Conservation (phyloP, 31 red algal genomes). For the Porphyra umbilicalis region DNA sequence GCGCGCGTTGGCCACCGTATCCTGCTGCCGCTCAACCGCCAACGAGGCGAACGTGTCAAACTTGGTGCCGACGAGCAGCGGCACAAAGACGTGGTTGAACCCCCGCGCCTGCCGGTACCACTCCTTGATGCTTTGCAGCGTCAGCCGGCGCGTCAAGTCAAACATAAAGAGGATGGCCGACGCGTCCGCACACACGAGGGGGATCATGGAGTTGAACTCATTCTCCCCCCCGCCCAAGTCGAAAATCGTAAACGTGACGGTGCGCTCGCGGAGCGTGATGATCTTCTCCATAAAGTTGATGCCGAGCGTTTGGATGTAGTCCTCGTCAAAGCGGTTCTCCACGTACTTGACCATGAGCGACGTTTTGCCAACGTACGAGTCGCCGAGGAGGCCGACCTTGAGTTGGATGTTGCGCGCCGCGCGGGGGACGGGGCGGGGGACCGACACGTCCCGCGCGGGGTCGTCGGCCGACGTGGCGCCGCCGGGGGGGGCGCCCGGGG, state of each 20-base stretch:
- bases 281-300: conserved; percentile 98
- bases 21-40: conserved; percentile 68
- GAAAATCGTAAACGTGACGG: conserved; percentile 89
- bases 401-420: conserved; percentile 30
- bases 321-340: conserved; percentile 93
- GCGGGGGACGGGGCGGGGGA: neutral
- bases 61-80: conserved; percentile 91
- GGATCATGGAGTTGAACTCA: conserved; percentile 92
- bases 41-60: conserved; percentile 76
- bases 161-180: conserved; percentile 96
- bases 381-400: conserved; percentile 86
- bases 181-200: conserved; percentile 79
- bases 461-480: too few species aligned
- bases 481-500: too few species aligned
- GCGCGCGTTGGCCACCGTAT: conserved; percentile 71
- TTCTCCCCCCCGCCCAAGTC: conserved; percentile 88
- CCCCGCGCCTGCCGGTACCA: conserved; percentile 90
- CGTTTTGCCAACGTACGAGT: conserved; percentile 90
- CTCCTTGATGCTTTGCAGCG: conserved; percentile 77
- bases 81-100: conserved; percentile 79
- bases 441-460: neutral
- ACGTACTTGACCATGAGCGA: conserved; percentile 96
- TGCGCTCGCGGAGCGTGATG: conserved; percentile 63
- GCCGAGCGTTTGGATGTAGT: conserved; percentile 96
- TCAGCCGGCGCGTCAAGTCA: conserved; percentile 79